These are phyloP conservation scores for Entophlyctis luteolus DNA, from an alignment of 192 early-diverging fungal genomes.

Conservation along the genomic window DNA sequence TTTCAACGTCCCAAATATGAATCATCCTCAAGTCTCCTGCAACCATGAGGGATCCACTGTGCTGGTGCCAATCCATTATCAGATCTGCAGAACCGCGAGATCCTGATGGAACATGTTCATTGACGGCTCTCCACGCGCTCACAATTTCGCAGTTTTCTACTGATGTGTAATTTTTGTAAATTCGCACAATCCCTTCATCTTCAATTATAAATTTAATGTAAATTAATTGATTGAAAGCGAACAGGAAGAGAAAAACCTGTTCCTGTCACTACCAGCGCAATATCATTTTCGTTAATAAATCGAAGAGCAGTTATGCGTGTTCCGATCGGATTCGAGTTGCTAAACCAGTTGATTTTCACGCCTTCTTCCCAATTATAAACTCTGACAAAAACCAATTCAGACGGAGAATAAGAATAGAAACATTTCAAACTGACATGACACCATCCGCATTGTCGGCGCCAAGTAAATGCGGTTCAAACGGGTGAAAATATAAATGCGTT, in stretches of 20 bases:
- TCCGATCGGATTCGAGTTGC: conserved; percentile 63
- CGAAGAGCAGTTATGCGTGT: conserved; percentile 73
- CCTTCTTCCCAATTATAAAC: conserved; percentile 73
- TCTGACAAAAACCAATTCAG: conserved; percentile 32
- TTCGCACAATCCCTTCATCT: conserved; percentile 74
- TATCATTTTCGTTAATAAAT: conserved; percentile 88
- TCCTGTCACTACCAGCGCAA: conserved; percentile 77
- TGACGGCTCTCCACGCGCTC: conserved; percentile 70
- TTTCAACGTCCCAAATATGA: conserved; percentile 76
- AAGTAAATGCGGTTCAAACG: conserved; percentile 79
- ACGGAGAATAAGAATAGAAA: background rate
- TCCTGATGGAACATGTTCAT: conserved; percentile 55
- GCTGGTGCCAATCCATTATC: conserved; percentile 78
- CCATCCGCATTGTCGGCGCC: conserved; percentile 68
- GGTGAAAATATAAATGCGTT: conserved; percentile 62
- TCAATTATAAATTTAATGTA: background rate
- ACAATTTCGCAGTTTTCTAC: conserved; percentile 59
- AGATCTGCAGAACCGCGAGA: conserved; percentile 48
- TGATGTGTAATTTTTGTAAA: conserved; percentile 70
- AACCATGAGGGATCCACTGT: conserved; percentile 58
- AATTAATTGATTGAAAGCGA: background rate
- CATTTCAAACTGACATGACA: conserved; percentile 49
- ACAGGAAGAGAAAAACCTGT: conserved; percentile 52
- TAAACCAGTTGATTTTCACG: conserved; percentile 58
- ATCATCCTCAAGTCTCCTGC: conserved; percentile 65